Conservation (phyloP, 164 flowering plant species). For the grape (Vitis vinifera) region DNA sequence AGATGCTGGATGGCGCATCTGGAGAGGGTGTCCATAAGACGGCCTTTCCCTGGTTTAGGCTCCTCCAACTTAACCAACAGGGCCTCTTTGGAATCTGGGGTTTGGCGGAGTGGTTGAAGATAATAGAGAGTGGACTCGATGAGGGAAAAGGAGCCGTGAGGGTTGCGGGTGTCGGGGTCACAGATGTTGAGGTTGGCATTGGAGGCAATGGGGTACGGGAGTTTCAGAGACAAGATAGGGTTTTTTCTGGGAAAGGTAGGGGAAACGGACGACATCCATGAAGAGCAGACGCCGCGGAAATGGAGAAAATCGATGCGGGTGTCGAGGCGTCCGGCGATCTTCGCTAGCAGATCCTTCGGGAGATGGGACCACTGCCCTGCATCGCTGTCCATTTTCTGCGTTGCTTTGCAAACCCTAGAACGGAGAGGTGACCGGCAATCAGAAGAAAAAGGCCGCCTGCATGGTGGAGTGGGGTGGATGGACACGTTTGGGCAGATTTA, state of each 20-base stretch:
- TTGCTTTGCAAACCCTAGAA: no score
- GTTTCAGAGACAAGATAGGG: background rate
- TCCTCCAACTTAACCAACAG: background rate
- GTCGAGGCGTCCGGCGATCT: constrained; percentile 2
- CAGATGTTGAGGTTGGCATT: background rate
- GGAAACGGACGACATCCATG: constrained; percentile 12
- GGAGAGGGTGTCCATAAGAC: background rate
- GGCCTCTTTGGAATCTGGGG: background rate
- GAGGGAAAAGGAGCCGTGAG: background rate
- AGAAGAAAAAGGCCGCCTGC: no score
- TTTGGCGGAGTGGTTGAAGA: background rate
- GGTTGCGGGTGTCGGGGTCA: background rate
- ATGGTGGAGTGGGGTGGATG: no score
- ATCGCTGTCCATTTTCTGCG: background rate
- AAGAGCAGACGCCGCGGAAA: constrained; percentile 14
- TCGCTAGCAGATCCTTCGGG: constrained; percentile 1
- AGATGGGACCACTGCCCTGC: background rate
- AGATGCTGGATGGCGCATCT: no score
- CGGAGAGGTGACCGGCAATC: no score
- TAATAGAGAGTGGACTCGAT: background rate
- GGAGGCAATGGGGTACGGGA: constrained; percentile 2
- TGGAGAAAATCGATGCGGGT: constrained; percentile 3
- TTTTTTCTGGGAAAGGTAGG: background rate
- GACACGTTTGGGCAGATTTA: no score
- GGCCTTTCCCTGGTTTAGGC: background rate